Conservation (phyloP, 345 rosid genomes). For the Chamaenerion angustifolium region DNA sequence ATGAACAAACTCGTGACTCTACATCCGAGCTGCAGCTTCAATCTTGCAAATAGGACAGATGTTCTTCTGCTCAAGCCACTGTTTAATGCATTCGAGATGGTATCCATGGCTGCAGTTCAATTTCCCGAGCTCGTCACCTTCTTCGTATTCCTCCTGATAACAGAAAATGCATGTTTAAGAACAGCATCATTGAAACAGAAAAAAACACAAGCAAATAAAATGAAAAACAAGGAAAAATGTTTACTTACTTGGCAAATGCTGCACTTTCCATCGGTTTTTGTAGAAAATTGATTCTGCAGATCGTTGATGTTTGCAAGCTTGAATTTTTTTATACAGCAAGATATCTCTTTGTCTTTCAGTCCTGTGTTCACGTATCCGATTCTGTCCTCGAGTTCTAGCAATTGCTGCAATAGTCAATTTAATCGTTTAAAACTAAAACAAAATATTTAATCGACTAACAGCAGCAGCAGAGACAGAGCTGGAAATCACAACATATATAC, state of each 20-base stretch:
- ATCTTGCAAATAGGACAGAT: slow-evolving; percentile 75
- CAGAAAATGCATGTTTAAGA: not conserved
- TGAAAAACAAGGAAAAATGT: not conserved
- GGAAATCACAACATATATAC: slow-evolving; percentile 8
- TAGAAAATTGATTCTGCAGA: slow-evolving; percentile 16
- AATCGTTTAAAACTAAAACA: not conserved
- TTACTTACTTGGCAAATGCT: slow-evolving; percentile 65
- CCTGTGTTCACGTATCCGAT: slow-evolving; percentile 82
- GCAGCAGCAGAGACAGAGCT: too few species aligned
- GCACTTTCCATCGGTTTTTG: slow-evolving; percentile 49
- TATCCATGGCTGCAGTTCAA: slow-evolving; percentile 66
- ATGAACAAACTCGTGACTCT: not conserved
- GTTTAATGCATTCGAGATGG: slow-evolving; percentile 69
- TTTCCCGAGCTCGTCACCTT: slow-evolving; percentile 50
- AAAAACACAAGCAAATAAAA: too few species aligned
- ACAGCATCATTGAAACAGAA: not conserved
- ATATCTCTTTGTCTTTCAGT: slow-evolving; percentile 62
- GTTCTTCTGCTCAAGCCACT: slow-evolving; percentile 75
- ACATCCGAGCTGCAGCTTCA: slow-evolving; percentile 28
- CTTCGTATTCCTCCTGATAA: slow-evolving; percentile 65
- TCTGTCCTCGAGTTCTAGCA: slow-evolving; percentile 78
- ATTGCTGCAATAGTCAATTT: slow-evolving; percentile 34
- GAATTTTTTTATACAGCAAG: slow-evolving; percentile 42
- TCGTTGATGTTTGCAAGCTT: slow-evolving; percentile 27
- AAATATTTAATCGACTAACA: not conserved